Base-by-base conservation (phyloP, 257 asterid genomes). In the Verbena officinalis region DNA sequence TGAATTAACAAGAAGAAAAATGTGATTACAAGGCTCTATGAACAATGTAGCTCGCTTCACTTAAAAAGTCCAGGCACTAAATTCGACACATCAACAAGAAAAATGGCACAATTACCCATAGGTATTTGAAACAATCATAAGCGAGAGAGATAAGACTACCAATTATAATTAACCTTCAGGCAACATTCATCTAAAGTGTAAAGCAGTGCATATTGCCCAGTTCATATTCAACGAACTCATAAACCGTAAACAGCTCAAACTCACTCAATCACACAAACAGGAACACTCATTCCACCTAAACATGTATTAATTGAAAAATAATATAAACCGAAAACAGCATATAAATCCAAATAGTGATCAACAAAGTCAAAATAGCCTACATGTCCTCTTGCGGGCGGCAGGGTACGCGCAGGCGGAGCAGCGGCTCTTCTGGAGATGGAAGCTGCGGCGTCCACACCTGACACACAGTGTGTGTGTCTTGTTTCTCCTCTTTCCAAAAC, bases 381-480 rank as follows among this genome's bases (percentile, higher is more conserved):
- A 80, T 27, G 80, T 77, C 77, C 83, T 80, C 85, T 77, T 80
- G 72, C 83, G 80, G 5, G 83, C 78, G 23, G 85, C 83, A 14
- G 85, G 83, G 42, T 80, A 80, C 50, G 83, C 86, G 38, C 83
- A 80, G 55, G 86, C 86, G 42, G 83, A 46, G 78, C 83, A 77
- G 44, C 81, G 76, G 65, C 86, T 81, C 77, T 77, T 81, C 83
- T 81, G 83, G 54, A 81, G 64, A 48, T 80, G 86, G 72, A 81
- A 81, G 59, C 86, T 81, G 62, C 83, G 81, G 69, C 83, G 78
- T 23, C 86, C 86, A 50, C 86, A 81, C 77, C 86, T 65, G 17
- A 81, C 77, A 71, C 81, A 81, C 57, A 77, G 77, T 0, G 83
- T 81, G 75, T 81, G 83, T 30, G 83, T 77, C 81, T 81, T 81